These are phyloP conservation scores for Trichophyton rubrum DNA, from an alignment of 2,329 filamentous ascomycete species.

Conservation along the genomic window DNA sequence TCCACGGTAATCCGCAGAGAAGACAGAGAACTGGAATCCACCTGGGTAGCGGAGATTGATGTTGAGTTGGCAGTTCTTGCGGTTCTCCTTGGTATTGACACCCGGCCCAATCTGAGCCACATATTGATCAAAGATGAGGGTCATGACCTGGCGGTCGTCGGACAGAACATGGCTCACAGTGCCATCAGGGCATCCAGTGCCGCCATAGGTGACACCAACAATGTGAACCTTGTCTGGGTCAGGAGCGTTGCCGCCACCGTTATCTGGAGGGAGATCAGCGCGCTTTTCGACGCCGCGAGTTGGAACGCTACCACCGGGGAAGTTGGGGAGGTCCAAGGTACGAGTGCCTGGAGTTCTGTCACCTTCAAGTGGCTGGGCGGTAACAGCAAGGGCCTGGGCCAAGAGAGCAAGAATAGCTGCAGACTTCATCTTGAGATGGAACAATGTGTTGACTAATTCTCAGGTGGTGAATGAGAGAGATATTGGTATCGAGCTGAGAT, in stretches of 20 bases:
- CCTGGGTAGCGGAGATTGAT: conserved; percentile 40
- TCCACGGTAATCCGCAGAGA: conserved; percentile 42
- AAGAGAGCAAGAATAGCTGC: conserved; percentile 12
- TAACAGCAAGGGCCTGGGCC: conserved; percentile 15
- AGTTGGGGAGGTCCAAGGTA: conserved; percentile 9
- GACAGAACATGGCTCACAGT: conserved; percentile 34
- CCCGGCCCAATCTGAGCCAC: conserved; percentile 39
- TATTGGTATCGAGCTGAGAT: neutral
- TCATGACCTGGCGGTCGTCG: conserved; percentile 32
- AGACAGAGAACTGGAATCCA: conserved; percentile 43
- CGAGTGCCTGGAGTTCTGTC: conserved; percentile 5
- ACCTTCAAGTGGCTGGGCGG: conserved; percentile 1
- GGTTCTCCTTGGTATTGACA: conserved; percentile 32
- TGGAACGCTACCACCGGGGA: conserved; percentile 10
- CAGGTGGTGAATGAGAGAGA: neutral
- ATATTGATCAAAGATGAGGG: conserved; percentile 42
- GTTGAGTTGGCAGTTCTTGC: conserved; percentile 45
- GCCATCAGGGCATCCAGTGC: conserved; percentile 37
- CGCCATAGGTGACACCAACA: conserved; percentile 35
- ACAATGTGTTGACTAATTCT: neutral
- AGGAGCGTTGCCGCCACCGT: conserved; percentile 12
- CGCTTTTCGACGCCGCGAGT: conserved; percentile 8
- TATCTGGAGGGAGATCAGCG: neutral
- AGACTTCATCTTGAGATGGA: conserved; percentile 12
- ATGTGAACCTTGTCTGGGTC: conserved; percentile 30